Percentiles rank a stretch among this genome's conserved stretches.
These are phyloP conservation scores for Yamadazyma taylorii DNA, from an alignment of 1,139 yeast species.

Conservation along the genomic window DNA sequence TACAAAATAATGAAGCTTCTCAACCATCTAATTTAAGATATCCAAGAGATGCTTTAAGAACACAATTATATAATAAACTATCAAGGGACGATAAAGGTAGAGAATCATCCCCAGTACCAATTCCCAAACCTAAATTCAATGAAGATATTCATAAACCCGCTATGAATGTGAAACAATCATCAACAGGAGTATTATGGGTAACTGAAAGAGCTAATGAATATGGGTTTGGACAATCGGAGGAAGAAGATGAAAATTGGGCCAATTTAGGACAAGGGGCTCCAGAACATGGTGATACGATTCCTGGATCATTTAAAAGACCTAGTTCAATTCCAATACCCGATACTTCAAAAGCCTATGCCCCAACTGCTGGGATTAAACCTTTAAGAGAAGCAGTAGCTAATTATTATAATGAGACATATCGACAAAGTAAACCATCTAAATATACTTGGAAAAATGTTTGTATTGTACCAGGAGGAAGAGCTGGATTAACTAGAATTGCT, in stretches of 20 bases:
- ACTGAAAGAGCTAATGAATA: conserved; percentile 65
- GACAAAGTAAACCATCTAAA: conserved; percentile 50
- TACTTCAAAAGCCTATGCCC: conserved; percentile 59
- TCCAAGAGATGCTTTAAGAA: conserved; percentile 16
- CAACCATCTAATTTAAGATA: conserved; percentile 12
- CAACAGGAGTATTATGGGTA: conserved; percentile 71
- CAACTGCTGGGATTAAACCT: conserved; percentile 61
- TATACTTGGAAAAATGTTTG: conserved; percentile 68
- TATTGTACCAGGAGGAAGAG: conserved; percentile 71
- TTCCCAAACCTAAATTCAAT: conserved; percentile 49
- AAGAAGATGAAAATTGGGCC: conserved; percentile 56
- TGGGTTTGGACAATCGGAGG: conserved; percentile 45
- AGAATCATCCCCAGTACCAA: conserved; percentile 50
- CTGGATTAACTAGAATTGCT: conserved; percentile 67
- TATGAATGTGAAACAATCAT: conserved; percentile 59
- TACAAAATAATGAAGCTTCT: conserved; percentile 18
- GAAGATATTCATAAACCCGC: conserved; percentile 58
- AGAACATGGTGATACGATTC: conserved; percentile 62
- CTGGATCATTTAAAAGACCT: conserved; percentile 63
- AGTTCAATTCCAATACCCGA: conserved; percentile 51
- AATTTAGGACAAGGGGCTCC: conserved; percentile 74
- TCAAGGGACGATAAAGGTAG: conserved; percentile 37
- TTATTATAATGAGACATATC: conserved; percentile 57
- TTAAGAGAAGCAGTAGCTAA: conserved; percentile 64
- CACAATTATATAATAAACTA: conserved; percentile 31